These are phyloP conservation scores for Papiliotrema terrestris DNA, from an alignment of 1,284 basidiomycete genomes.

Conservation along the genomic window DNA sequence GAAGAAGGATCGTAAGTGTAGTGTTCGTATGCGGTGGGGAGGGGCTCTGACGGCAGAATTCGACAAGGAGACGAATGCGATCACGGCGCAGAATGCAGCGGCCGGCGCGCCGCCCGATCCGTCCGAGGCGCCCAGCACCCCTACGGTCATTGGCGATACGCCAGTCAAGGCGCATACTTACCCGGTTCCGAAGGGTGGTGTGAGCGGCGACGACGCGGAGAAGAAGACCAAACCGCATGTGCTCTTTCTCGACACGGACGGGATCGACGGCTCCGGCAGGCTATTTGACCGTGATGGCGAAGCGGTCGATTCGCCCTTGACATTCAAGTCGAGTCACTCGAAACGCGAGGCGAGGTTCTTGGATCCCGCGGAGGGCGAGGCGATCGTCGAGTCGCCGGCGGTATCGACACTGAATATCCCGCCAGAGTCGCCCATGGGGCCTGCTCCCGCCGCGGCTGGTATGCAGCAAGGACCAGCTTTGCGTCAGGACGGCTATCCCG, in stretches of 20 bases:
- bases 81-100: slow-evolving; percentile 23
- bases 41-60: slow-evolving; percentile 11
- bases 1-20: neutral
- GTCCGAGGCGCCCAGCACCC: slow-evolving; percentile 38
- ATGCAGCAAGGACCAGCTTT: too few relatives aligned
- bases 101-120: slow-evolving; percentile 4
- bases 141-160: slow-evolving; percentile 25
- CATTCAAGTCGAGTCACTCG: neutral
- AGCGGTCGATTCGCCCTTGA: neutral
- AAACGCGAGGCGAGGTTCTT: neutral
- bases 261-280: slow-evolving; percentile 9
- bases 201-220: neutral
- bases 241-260: slow-evolving; percentile 6
- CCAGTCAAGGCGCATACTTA: slow-evolving; percentile 31
- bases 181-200: slow-evolving; percentile 4
- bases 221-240: slow-evolving; percentile 1
- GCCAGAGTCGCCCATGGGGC: neutral
- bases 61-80: slow-evolving; percentile 27
- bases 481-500: neutral
- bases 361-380: too few relatives aligned
- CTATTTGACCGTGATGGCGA: slow-evolving; percentile 1
- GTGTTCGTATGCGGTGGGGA: neutral
- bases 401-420: slow-evolving; percentile 3
- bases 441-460: neutral
- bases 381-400: slow-evolving; percentile 5